phyloP scores from a whole-genome alignment of 257 asterid genomes.

The Nicotiana tomentosiformis region DNA sequence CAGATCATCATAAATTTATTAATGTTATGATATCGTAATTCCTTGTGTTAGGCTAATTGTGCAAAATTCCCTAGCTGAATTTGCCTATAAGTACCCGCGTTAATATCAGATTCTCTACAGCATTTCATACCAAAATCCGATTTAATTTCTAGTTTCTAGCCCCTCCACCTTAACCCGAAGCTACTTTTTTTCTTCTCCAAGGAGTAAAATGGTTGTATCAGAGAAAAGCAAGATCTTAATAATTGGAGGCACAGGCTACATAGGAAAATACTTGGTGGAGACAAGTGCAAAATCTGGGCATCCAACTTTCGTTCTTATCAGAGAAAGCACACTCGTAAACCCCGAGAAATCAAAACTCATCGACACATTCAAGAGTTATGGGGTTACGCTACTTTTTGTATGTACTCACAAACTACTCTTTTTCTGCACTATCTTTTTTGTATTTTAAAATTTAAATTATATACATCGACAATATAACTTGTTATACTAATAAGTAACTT shows the following conservation, averaged over 20 bases:
- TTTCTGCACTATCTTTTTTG: neutral
- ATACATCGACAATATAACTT: neutral
- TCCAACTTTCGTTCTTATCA: constrained; percentile 17
- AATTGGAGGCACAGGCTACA: constrained; percentile 26
- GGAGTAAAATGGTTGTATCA: neutral
- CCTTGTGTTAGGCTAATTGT: neutral
- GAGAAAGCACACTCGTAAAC: constrained; percentile 11
- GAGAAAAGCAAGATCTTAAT: constrained; percentile 28
- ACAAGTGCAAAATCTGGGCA: constrained; percentile 20
- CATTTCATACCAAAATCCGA: neutral
- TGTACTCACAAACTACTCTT: neutral
- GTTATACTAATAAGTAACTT: no score
- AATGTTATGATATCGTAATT: neutral
- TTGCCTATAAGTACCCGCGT: neutral
- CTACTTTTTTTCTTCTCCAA: neutral
- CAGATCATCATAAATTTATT: neutral
- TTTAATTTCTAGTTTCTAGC: neutral
- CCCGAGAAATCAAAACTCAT: constrained; percentile 10
- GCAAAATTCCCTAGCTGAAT: neutral
- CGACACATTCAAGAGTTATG: constrained; percentile 1
- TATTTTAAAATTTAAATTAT: neutral
- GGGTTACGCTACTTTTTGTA: constrained; percentile 13
- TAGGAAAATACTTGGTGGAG: constrained; percentile 18
- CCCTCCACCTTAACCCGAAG: neutral
- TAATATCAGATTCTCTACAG: neutral